Evolutionary conservation across 768 basidiomycete genomes (phyloP).

Genomic region (Gloeostereum incarnatum): DNA sequence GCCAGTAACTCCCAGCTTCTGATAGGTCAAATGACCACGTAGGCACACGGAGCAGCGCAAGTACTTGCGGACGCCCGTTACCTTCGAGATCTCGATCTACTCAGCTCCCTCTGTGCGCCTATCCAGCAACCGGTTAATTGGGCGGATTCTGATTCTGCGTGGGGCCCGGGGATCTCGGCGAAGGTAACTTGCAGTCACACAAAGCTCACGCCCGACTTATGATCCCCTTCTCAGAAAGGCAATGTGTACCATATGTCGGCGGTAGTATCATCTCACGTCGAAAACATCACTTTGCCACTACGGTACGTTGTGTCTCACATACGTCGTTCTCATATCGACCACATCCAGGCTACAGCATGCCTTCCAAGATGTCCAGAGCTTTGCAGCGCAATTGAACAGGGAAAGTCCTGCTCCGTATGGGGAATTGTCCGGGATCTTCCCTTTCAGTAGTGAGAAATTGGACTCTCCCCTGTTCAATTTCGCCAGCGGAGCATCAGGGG

Average conservation of each 20-base stretch:
- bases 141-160: conserved; percentile 22
- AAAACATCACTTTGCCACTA: conserved; percentile 48
- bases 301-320: conserved; percentile 27
- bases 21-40: conserved; percentile 8
- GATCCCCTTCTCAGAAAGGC: conserved; percentile 15
- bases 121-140: conserved; percentile 36
- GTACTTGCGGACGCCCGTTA: conserved; percentile 57
- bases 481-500: conserved; percentile 10
- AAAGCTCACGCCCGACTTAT: conserved; percentile 4
- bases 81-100: conserved; percentile 38
- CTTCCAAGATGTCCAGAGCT: conserved; percentile 29
- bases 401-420: conserved; percentile 43
- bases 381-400: conserved; percentile 42
- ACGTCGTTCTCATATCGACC: conserved; percentile 2
- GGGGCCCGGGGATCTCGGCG: conserved; percentile 16
- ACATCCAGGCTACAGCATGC: conserved; percentile 17
- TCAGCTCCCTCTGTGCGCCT: conserved; percentile 41
- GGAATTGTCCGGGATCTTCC: conserved; percentile 47
- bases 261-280: conserved; percentile 48
- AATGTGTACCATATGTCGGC: conserved; percentile 45
- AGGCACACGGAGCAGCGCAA: conserved; percentile 28
- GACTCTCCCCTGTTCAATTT: conserved; percentile 30
- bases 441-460: conserved; percentile 20
- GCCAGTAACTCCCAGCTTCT: conserved; percentile 2
- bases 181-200: conserved; percentile 13